Conservation (phyloP, 1,139 yeast species). For the Geotrichum klebahnii region DNA sequence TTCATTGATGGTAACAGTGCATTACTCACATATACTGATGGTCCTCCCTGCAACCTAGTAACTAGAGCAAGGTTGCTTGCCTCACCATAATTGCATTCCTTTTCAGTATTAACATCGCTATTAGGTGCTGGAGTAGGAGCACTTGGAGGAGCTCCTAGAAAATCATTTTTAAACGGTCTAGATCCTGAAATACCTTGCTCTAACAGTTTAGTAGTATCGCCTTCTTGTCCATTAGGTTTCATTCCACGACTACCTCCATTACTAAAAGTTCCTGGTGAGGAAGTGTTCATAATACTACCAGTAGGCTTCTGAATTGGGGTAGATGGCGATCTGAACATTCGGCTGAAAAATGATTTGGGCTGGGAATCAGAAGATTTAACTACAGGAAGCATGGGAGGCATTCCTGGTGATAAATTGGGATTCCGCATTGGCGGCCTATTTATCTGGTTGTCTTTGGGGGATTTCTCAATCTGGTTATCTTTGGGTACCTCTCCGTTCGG, state of each 20-base stretch:
- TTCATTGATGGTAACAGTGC: constrained; percentile 39
- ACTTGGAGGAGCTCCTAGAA: constrained; percentile 9
- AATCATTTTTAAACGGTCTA: constrained; percentile 14
- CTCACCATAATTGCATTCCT: constrained; percentile 11
- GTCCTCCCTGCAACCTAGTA: constrained; percentile 10
- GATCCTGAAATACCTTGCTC: constrained; percentile 20
- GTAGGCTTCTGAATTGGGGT: neutral
- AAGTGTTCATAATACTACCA: neutral
- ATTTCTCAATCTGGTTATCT: neutral
- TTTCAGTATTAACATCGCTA: neutral
- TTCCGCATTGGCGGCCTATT: too few species aligned
- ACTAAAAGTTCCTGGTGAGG: neutral
- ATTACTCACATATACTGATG: constrained; percentile 3
- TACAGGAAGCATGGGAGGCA: neutral
- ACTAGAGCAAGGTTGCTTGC: constrained; percentile 21
- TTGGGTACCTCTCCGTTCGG: neutral
- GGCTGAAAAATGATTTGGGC: constrained; percentile 15
- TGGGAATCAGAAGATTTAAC: constrained; percentile 3
- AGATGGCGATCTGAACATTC: constrained; percentile 8
- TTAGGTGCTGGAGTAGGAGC: constrained; percentile 9
- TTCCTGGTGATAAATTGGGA: constrained; percentile 1
- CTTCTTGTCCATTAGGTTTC: constrained; percentile 1
- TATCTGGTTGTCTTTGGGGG: neutral
- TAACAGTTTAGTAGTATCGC: constrained; percentile 10
- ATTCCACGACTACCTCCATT: neutral